phyloP scores from a whole-genome alignment of 306 rosid genomes.

The Quercus alba region DNA sequence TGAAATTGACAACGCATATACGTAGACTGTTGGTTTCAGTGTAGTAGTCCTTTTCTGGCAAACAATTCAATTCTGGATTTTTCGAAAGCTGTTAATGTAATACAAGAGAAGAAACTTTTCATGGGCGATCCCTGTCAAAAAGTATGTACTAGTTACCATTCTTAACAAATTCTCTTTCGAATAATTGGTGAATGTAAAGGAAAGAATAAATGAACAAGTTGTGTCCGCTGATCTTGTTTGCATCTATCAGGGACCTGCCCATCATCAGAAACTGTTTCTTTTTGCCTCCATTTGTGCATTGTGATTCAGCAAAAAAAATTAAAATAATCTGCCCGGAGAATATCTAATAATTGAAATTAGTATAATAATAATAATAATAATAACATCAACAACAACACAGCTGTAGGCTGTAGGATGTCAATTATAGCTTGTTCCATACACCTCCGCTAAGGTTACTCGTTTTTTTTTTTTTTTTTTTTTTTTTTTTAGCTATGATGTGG shows the following conservation, averaged over 20 bases:
- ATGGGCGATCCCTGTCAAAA: slow-evolving; percentile 3
- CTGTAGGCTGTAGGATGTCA: neutral
- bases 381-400: neutral
- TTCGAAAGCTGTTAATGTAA: neutral
- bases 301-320: neutral
- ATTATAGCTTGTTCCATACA: neutral
- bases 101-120: neutral
- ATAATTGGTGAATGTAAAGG: neutral
- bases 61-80: neutral
- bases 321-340: no score
- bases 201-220: neutral
- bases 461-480: neutral
- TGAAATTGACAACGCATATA: slow-evolving; percentile 16
- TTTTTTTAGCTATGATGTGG: neutral
- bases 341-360: no score
- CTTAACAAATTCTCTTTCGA: neutral
- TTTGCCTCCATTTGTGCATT: neutral
- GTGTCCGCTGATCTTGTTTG: neutral
- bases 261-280: neutral
- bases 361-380: neutral
- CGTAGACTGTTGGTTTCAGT: neutral
- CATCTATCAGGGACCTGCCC: neutral
- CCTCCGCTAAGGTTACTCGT: neutral
- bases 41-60: slow-evolving; percentile 14
- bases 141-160: neutral